Percentiles rank a stretch among this genome's conserved stretches.
Evolutionary conservation across 2,329 filamentous ascomycete species (phyloP).

Genomic region (Apiospora arundinis): DNA sequence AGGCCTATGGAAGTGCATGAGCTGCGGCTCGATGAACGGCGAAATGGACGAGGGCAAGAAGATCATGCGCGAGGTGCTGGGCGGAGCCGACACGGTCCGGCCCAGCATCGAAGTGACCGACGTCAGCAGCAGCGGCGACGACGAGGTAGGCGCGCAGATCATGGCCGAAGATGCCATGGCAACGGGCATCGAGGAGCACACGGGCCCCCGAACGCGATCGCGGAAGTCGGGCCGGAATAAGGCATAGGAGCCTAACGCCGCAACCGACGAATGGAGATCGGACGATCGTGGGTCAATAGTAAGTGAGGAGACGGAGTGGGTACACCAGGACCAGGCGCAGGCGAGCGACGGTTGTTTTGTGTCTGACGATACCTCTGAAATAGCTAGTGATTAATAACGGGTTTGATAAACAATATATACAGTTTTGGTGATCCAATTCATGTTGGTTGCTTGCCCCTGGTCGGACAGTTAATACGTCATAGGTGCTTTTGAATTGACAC

Average conservation of each 20-base stretch:
- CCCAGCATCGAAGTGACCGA: not conserved
- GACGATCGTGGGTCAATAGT: not conserved
- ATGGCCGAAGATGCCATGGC: conserved; percentile 11
- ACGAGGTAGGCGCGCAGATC: conserved; percentile 1
- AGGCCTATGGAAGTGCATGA: conserved; percentile 86
- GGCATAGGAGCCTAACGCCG: not conserved
- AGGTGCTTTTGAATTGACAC: no score
- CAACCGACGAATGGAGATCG: not conserved
- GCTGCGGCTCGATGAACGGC: conserved; percentile 84
- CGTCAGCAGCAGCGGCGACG: not conserved
- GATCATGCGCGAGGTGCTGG: conserved; percentile 71
- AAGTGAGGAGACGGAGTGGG: not conserved
- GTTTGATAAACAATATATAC: not conserved
- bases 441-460: not conserved
- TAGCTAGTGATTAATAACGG: not conserved
- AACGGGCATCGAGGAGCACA: not conserved
- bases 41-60: conserved; percentile 77
- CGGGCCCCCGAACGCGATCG: not conserved
- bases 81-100: conserved; percentile 10
- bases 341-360: not conserved
- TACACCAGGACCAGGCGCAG: not conserved
- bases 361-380: conserved; percentile 8
- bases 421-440: not conserved
- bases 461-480: no score
- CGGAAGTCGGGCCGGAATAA: conserved; percentile 10